These are phyloP conservation scores for Drosera capensis DNA, from an alignment of 148 eudicot species.

Conservation along the genomic window DNA sequence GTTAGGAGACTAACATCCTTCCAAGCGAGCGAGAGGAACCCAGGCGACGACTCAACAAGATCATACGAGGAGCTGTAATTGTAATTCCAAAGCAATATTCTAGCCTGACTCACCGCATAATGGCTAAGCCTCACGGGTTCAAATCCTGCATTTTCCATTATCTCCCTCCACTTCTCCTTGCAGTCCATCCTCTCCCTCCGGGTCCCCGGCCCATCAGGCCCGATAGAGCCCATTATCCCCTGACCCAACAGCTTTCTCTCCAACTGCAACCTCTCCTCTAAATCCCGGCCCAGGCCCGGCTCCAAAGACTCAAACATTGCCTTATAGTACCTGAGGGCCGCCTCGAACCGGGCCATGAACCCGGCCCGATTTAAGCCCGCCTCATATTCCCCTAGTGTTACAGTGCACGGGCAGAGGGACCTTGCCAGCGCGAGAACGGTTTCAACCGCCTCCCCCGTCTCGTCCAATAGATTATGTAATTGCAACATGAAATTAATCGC, in stretches of 20 bases:
- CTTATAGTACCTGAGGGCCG: conserved; percentile 43
- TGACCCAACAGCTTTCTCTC: conserved; percentile 48
- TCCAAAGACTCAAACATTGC: conserved; percentile 71
- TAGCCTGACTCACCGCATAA: conserved; percentile 79
- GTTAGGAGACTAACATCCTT: conserved; percentile 55
- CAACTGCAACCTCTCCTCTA: conserved; percentile 38
- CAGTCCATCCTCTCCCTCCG: conserved; percentile 50
- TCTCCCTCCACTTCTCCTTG: conserved; percentile 43
- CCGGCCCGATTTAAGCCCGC: conserved; percentile 50
- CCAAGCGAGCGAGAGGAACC: conserved; percentile 81
- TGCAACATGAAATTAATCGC: conserved; percentile 90
- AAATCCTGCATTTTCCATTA: conserved; percentile 66
- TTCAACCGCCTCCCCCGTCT: conserved; percentile 21
- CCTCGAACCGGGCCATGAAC: conserved; percentile 37
- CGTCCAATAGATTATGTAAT: conserved; percentile 49
- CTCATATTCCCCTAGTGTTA: conserved; percentile 82
- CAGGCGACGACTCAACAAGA: conserved; percentile 36
- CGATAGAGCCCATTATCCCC: conserved; percentile 42
- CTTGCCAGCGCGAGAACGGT: conserved; percentile 51
- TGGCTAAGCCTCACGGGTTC: conserved; percentile 47
- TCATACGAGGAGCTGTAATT: conserved; percentile 45
- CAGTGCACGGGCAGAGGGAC: conserved; percentile 45
- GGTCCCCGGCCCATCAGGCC: conserved; percentile 29
- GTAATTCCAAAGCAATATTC: conserved; percentile 62
- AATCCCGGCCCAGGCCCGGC: conserved; percentile 48